Evolutionary conservation across 176 grass and related monocot species (phyloP), one percentile per base, ranked within the genome.

Genomic region (Avena insularis): DNA sequence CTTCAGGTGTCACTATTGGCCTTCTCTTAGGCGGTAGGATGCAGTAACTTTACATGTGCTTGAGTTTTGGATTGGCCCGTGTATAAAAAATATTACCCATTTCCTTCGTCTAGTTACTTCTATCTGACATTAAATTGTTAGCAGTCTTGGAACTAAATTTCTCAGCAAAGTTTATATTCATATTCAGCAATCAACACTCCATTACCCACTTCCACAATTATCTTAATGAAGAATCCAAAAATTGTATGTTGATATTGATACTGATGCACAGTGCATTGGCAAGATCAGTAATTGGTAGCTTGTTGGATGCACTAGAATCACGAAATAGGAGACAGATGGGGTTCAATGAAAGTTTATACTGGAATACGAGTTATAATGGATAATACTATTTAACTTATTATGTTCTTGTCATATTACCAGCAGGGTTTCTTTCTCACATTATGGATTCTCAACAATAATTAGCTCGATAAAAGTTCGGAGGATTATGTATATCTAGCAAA

Each of bases 211-310:
- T 55, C 12, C 21, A 65, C 20, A 75, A 19, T 75, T 59, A 6
- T 54, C 29, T 79, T 12, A 47, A 47, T 58, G 53, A 36, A 69
- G 55, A 72, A 53, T 50, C 23, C 65, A 78, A 19, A 78, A 74
- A 9, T 78, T 65, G 7, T 53, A 49, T 7, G 53, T 25, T 23
- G 16, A 80, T 60, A 78, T 0, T 16, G 16, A 66, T 35, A 66
- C 64, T 20, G 19, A 20, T 31, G 25, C 61, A 29, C 12, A 31
- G 61, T 88, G 50, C 38, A 49, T 14, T 43, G 25, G 72, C 17
- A 77, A 75, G n/a, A 80, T 75, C 29, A 55, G 16, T 38, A 6
- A 38, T 67, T 12, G 19, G 1, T 43, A 72, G 19, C 12, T 71
- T 51, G 68, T 11, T 33, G 10, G n/a, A 55, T 6, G 49, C 45